A percentile compares a stretch with the other conserved stretches of the same genome.
These are phyloP conservation scores for Pleurotus ostreatus DNA, from an alignment of 768 basidiomycete genomes.

Conservation along the genomic window DNA sequence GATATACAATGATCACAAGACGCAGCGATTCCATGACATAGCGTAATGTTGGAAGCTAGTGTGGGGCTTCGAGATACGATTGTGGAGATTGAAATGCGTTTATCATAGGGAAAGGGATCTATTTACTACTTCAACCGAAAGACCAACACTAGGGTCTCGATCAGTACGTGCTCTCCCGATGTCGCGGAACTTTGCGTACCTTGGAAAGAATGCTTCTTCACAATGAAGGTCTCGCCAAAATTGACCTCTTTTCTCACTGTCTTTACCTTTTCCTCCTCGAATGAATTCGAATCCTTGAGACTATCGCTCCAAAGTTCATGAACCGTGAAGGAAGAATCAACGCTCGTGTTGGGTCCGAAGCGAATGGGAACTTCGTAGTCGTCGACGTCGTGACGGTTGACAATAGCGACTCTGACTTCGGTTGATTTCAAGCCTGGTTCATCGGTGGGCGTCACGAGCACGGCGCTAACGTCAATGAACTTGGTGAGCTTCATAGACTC, in stretches of 20 bases:
- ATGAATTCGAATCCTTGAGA: conserved; percentile 37
- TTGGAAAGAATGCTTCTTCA: conserved; percentile 48
- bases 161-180: too few species aligned
- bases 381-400: conserved; percentile 43
- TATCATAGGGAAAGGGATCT: neutral
- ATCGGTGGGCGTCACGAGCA: conserved; percentile 25
- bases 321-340: conserved; percentile 28
- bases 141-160: neutral
- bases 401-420: conserved; percentile 46
- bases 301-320: conserved; percentile 51
- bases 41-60: neutral
- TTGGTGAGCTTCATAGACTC: conserved; percentile 32
- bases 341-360: conserved; percentile 27
- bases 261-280: conserved; percentile 38
- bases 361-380: conserved; percentile 33
- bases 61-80: neutral
- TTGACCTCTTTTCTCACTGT: conserved; percentile 22
- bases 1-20: neutral
- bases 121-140: neutral
- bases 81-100: neutral
- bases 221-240: conserved; percentile 30
- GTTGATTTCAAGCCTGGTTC: conserved; percentile 11
- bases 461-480: conserved; percentile 46
- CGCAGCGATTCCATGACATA: neutral
- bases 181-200: conserved; percentile 17